Evolutionary conservation across 257 asterid genomes (phyloP), one percentile per base, ranked within the genome.

Genomic region (Osmanthus fragrans): DNA sequence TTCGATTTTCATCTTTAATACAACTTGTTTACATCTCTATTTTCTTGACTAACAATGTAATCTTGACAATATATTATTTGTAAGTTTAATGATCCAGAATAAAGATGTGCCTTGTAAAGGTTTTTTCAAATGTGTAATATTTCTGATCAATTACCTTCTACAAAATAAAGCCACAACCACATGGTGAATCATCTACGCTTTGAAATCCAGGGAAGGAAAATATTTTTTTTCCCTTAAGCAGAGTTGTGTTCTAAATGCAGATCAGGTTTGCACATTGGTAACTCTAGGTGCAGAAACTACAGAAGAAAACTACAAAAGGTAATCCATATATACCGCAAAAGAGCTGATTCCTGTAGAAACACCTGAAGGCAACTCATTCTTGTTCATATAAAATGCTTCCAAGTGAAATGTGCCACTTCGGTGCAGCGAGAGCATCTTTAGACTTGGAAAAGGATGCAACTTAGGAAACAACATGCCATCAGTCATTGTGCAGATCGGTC

Each of bases 331-430:
- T 84, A 95, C 99, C 97, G 75, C 85, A 73, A 79, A 89, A 73
- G 89, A 87, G 91, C 98, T 86, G 82, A 96, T 92, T 85, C 87
- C 82, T 51, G 88, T 67, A 25, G 90, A 83, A 51, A 82, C 85
- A 30, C 92, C 93, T 77, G 91, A 71, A 78, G 98, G 99, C 78
- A 92, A 84, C 86, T 96, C 98, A 79, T 89, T 84, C 78, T 76
- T 90, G 73, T 93, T 85, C 73, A 90, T 69, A 79, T 90, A 96
- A 74, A 85, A 89, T 65, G 90, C 90, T 75, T 90, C 97, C 88
- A 93, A 49, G 75, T 79, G 84, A 84, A 93, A 92, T 74, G 89
- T 74, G 73, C 80, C 91, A 81, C 77, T 88, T 83, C 90, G 86
- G 77, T 81, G 92, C 85, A 94, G 75, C 2, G 88, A 83, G 81